Evolutionary conservation across 2,329 filamentous ascomycete species (phyloP).

Genomic region (Aspergillus fructus): DNA sequence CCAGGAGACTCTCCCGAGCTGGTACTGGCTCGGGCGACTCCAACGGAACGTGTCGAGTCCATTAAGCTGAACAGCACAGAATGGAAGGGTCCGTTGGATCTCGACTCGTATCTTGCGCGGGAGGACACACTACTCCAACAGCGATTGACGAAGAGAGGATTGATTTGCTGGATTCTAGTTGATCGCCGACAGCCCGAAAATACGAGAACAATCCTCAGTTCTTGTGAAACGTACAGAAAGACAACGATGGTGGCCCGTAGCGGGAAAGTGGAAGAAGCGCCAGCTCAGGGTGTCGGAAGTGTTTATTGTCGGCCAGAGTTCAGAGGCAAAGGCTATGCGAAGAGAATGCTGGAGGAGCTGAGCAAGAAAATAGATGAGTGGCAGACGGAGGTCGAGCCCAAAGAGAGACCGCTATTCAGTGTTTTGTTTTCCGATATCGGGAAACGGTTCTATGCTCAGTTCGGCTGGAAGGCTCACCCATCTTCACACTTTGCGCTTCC

Average conservation of each 20-base stretch:
- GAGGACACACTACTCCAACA: conserved; percentile 55
- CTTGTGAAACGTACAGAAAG: conserved; percentile 57
- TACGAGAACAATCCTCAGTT: conserved; percentile 51
- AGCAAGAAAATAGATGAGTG: conserved; percentile 54
- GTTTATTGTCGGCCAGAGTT: conserved; percentile 72
- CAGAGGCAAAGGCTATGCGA: conserved; percentile 73
- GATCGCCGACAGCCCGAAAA: conserved; percentile 43
- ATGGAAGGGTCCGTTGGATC: conserved; percentile 58
- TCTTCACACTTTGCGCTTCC: conserved; percentile 70
- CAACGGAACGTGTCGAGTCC: conserved; percentile 53
- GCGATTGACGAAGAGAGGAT: conserved; percentile 53
- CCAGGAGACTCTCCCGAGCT: conserved; percentile 51
- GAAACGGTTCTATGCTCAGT: conserved; percentile 72
- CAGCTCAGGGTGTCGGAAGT: conserved; percentile 72
- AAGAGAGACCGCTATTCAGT: conserved; percentile 61
- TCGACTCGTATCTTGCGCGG: conserved; percentile 58
- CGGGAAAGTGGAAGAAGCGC: conserved; percentile 55
- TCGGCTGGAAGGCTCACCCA: conserved; percentile 74
- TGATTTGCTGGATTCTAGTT: conserved; percentile 62
- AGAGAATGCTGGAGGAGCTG: conserved; percentile 70
- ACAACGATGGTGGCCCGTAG: conserved; percentile 46
- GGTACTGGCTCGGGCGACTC: conserved; percentile 54
- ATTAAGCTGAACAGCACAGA: conserved; percentile 55
- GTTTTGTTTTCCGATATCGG: conserved; percentile 86
- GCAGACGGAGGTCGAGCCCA: conserved; percentile 46